These are phyloP conservation scores for Monosporascus ibericus DNA, from an alignment of 2,329 filamentous ascomycete genomes.

Conservation along the genomic window DNA sequence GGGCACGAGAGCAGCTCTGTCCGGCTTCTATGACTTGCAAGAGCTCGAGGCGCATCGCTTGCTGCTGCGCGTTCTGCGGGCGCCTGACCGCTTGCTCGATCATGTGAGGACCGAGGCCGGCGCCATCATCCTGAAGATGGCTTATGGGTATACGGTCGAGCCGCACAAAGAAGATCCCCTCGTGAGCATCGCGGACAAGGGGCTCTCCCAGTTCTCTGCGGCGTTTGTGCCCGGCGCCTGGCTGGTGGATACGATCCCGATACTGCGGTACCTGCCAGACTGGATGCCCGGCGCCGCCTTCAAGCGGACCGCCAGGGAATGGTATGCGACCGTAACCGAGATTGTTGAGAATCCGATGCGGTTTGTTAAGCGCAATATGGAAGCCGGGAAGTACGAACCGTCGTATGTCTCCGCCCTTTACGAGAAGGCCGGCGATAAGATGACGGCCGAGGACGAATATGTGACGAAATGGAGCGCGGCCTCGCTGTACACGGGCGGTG, in stretches of 20 bases:
- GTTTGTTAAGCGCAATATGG: slow-evolving; percentile 3
- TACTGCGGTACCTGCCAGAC: slow-evolving; percentile 5
- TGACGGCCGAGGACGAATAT: background rate
- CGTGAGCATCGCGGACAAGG: background rate
- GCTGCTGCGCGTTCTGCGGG: slow-evolving; percentile 7
- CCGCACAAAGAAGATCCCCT: background rate
- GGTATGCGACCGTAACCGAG: background rate
- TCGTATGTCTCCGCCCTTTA: slow-evolving; percentile 1
- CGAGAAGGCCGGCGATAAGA: background rate
- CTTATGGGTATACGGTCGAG: background rate
- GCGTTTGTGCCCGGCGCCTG: background rate
- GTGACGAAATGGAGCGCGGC: slow-evolving; percentile 2
- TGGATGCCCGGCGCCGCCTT: slow-evolving; percentile 7
- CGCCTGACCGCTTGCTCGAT: slow-evolving; percentile 3
- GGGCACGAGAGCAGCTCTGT: slow-evolving; percentile 17
- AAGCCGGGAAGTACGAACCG: background rate
- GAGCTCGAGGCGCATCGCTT: slow-evolving; percentile 11
- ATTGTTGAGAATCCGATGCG: slow-evolving; percentile 1
- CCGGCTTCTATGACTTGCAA: slow-evolving; percentile 4
- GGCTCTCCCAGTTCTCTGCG: background rate
- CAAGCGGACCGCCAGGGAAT: slow-evolving; percentile 3
- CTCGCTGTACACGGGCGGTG: slow-evolving; percentile 1
- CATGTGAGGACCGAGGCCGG: slow-evolving; percentile 5
- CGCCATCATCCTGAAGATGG: background rate
- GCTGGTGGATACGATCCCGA: background rate